These are phyloP conservation scores for Borovskyia barvae DNA, from an alignment of 208 protist species.

Conservation along the genomic window DNA sequence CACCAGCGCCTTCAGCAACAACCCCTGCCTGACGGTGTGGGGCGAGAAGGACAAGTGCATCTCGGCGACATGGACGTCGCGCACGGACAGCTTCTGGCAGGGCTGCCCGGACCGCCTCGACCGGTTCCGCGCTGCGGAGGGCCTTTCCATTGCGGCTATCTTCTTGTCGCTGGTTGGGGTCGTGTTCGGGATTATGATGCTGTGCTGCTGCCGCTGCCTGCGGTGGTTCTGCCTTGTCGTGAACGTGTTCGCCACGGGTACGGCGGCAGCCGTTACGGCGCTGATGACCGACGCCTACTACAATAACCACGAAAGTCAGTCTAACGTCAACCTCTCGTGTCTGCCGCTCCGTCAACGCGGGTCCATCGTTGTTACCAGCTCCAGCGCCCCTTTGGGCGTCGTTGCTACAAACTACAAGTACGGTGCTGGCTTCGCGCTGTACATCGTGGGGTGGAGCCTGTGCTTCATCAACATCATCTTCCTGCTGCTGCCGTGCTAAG, in stretches of 20 bases:
- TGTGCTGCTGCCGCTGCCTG: slow-evolving; percentile 50
- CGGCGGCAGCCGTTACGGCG: slow-evolving; percentile 26
- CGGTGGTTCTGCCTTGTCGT: slow-evolving; percentile 33
- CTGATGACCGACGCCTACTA: slow-evolving; percentile 29
- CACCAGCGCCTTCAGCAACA: slow-evolving; percentile 21
- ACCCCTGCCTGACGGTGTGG: slow-evolving; percentile 50
- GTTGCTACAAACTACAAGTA: slow-evolving; percentile 26
- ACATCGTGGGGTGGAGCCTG: slow-evolving; percentile 39
- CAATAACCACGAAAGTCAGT: slow-evolving; percentile 14
- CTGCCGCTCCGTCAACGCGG: not conserved
- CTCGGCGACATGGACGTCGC: slow-evolving; percentile 8
- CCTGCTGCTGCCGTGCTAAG: slow-evolving; percentile 45
- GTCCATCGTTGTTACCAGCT: not conserved
- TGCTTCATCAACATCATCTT: slow-evolving; percentile 40
- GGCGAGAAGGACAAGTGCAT: slow-evolving; percentile 48
- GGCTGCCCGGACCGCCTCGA: slow-evolving; percentile 23
- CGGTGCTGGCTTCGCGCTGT: slow-evolving; percentile 45
- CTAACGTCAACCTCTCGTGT: not conserved
- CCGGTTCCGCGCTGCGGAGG: slow-evolving; percentile 41
- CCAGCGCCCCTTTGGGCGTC: not conserved
- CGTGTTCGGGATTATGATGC: slow-evolving; percentile 34
- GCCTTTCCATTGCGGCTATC: slow-evolving; percentile 36
- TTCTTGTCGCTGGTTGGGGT: slow-evolving; percentile 18
- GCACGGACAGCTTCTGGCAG: slow-evolving; percentile 13
- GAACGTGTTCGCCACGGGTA: slow-evolving; percentile 26